These are phyloP conservation scores for Corymbia citriodora DNA, from an alignment of 441 rosid species.

Conservation along the genomic window DNA sequence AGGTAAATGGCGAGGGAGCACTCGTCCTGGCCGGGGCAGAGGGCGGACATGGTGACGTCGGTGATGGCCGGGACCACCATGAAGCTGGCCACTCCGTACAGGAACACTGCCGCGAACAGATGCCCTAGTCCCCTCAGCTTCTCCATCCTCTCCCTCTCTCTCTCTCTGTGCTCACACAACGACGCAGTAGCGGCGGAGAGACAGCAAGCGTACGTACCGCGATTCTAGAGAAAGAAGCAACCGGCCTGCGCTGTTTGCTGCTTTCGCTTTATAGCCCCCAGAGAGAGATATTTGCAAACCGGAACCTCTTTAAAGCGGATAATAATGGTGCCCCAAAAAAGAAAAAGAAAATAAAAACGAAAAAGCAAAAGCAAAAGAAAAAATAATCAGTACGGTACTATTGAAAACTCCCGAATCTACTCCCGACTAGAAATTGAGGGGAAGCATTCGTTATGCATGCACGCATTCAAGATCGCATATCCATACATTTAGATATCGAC, in stretches of 20 bases:
- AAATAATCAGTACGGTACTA: not conserved
- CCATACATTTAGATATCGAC: not conserved
- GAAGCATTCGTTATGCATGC: not conserved
- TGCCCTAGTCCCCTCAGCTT: constrained; percentile 34
- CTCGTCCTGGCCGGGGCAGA: constrained; percentile 58
- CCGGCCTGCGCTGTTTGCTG: not conserved
- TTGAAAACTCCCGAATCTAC: not conserved
- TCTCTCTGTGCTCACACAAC: not conserved
- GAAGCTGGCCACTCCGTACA: constrained; percentile 28
- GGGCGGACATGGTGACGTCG: constrained; percentile 76
- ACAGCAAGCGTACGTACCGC: not conserved
- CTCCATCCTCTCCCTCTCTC: constrained; percentile 17
- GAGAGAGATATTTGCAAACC: not conserved
- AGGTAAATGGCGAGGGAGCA: constrained; percentile 93
- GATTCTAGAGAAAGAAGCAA: not conserved
- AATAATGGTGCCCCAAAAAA: not conserved
- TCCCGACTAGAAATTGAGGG: not conserved
- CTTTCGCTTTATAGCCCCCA: not conserved
- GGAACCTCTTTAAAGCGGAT: not conserved
- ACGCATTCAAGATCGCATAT: not conserved
- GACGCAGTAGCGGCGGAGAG: not conserved
- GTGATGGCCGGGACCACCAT: constrained; percentile 61
- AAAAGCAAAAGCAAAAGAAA: not conserved
- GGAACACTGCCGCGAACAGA: constrained; percentile 52
- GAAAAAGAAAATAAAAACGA: not conserved